Evolutionary conservation across 139 green algal species (phyloP).

Genomic region (Chlamydomonas applanata): DNA sequence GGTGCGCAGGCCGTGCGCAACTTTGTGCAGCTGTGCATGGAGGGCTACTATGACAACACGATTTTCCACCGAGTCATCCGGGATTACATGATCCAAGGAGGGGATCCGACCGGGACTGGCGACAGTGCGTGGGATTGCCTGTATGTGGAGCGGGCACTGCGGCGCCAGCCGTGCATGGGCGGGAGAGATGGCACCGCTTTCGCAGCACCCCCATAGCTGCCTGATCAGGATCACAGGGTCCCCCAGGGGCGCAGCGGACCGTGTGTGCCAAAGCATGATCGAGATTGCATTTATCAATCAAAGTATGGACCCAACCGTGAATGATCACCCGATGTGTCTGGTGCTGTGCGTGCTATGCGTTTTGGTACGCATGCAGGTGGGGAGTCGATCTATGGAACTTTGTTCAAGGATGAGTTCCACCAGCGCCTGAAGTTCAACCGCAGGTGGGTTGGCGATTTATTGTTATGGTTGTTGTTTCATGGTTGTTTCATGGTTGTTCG

Average conservation of each 20-base stretch:
- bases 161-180: no score
- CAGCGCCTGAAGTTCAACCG: conserved; percentile 86
- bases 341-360: conserved; percentile 14
- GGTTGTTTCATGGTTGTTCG: neutral
- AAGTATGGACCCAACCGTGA: no score
- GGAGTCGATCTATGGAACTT: conserved; percentile 69
- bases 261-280: no score
- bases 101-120: conserved; percentile 79
- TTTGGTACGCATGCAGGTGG: conserved; percentile 50
- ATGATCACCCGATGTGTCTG: neutral
- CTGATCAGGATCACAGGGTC: no score
- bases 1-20: conserved; percentile 73
- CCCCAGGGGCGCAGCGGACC: no score
- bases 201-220: no score
- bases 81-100: conserved; percentile 68
- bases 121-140: conserved; percentile 41
- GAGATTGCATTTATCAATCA: no score
- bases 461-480: neutral
- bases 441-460: conserved; percentile 28
- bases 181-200: no score
- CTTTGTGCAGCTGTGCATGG: conserved; percentile 95
- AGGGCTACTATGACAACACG: conserved; percentile 92
- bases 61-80: conserved; percentile 91
- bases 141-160: neutral
- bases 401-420: conserved; percentile 93